phyloP scores from a whole-genome alignment of 306 rosid species.

The Malus fusca region DNA sequence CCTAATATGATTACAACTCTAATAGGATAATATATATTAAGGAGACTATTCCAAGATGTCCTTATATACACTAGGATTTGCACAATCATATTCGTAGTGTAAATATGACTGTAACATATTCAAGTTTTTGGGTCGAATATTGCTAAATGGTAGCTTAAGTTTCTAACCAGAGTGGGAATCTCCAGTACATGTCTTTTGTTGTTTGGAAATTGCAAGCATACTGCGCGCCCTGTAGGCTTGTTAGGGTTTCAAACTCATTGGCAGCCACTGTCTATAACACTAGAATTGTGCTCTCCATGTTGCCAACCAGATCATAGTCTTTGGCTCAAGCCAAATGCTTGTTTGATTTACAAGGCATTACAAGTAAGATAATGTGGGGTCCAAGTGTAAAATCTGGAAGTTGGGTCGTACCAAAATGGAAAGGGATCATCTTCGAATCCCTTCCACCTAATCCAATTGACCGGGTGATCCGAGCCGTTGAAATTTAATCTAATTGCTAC shows the following conservation, averaged over 20 bases:
- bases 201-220: constrained; percentile 34
- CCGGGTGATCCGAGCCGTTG: rapidly evolving
- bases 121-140: constrained; percentile 6
- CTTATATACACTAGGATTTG: no score
- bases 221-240: constrained; percentile 45
- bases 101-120: no score
- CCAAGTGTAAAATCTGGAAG: constrained; percentile 1
- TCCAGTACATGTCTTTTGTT: constrained; percentile 12
- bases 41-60: no score
- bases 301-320: constrained; percentile 50
- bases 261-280: constrained; percentile 18
- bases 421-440: no score
- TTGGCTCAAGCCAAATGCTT: constrained; percentile 18
- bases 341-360: constrained; percentile 26
- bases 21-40: no score
- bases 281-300: constrained; percentile 39
- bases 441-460: no score
- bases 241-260: constrained; percentile 39
- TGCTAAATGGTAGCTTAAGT: constrained; percentile 20
- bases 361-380: constrained; percentile 40
- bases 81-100: no score
- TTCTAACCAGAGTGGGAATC: constrained; percentile 29
- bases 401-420: constrained; percentile 13
- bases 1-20: no score
- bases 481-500: no score